Conservation (phyloP, 345 rosid genomes). For the Aethionema arabicum region DNA sequence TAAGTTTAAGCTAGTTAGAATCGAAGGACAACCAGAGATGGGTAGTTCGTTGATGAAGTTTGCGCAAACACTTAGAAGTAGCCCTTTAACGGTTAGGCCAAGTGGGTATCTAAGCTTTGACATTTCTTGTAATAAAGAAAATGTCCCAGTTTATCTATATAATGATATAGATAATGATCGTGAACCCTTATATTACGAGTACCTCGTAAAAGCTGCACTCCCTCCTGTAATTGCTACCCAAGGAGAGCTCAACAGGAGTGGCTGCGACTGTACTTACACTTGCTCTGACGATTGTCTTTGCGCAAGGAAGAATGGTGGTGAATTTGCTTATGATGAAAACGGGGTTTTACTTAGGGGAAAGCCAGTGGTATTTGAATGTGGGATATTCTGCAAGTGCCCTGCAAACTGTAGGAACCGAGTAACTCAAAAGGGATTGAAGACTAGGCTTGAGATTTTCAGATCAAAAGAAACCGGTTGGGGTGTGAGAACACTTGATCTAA, state of each 20-base stretch:
- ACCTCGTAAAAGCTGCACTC: slow-evolving; percentile 54
- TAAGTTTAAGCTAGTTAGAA: slow-evolving; percentile 70
- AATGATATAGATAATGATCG: slow-evolving; percentile 73
- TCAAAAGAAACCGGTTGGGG: slow-evolving; percentile 83
- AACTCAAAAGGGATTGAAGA: slow-evolving; percentile 63
- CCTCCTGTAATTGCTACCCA: slow-evolving; percentile 42
- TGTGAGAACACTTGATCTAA: slow-evolving; percentile 73
- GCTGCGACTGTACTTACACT: slow-evolving; percentile 52
- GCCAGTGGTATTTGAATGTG: slow-evolving; percentile 79
- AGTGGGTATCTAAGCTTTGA: slow-evolving; percentile 69
- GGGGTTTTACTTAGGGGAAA: slow-evolving; percentile 76
- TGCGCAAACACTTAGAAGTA: slow-evolving; percentile 48
- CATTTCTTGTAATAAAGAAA: slow-evolving; percentile 56
- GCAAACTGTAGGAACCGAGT: slow-evolving; percentile 67
- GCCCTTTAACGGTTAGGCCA: slow-evolving; percentile 57
- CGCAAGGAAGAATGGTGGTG: slow-evolving; percentile 77
- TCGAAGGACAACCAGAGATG: slow-evolving; percentile 74
- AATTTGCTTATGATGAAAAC: slow-evolving; percentile 62
- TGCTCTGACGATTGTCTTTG: slow-evolving; percentile 73
- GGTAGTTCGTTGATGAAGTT: slow-evolving; percentile 66
- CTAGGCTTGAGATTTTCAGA: slow-evolving; percentile 76
- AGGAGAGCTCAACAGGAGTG: slow-evolving; percentile 36
- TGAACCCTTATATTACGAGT: slow-evolving; percentile 67
- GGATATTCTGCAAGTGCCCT: slow-evolving; percentile 62
- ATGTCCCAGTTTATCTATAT: slow-evolving; percentile 59